Percentiles rank a stretch among this genome's conserved stretches.
Conservation (phyloP, 2,329 filamentous ascomycete species). For the Didymellaceae sp. region DNA sequence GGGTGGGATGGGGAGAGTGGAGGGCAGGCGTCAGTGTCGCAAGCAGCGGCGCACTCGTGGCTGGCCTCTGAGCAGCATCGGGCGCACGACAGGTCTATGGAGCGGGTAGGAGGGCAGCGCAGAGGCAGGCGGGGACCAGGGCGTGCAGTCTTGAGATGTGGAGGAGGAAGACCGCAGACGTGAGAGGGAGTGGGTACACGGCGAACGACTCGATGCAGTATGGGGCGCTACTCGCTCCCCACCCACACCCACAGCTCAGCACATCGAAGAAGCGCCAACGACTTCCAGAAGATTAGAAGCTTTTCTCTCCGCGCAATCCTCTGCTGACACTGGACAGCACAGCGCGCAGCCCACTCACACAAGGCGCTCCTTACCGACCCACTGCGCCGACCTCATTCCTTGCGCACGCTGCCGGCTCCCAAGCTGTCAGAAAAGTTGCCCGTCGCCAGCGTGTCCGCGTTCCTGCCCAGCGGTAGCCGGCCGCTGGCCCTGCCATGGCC, state of each 20-base stretch:
- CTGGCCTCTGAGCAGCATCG: slow-evolving; percentile 40
- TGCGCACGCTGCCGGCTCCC: not conserved
- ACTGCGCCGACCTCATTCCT: not conserved
- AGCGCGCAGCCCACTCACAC: not conserved
- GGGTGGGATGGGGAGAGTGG: slow-evolving; percentile 16
- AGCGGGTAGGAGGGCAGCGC: slow-evolving; percentile 6
- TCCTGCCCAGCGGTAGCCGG: slow-evolving; percentile 4
- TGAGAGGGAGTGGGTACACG: slow-evolving; percentile 7
- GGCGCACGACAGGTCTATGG: slow-evolving; percentile 17
- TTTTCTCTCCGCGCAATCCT: slow-evolving; percentile 7
- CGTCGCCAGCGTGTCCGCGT: not conserved
- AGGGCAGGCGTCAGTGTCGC: slow-evolving; percentile 39
- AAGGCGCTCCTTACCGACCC: not conserved
- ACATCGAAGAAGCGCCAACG: slow-evolving; percentile 14
- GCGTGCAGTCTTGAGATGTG: slow-evolving; percentile 12
- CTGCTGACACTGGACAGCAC: not conserved
- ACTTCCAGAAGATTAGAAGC: slow-evolving; percentile 12
- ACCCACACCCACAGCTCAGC: slow-evolving; percentile 2
- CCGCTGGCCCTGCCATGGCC: too few species aligned
- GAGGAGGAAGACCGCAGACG: not conserved
- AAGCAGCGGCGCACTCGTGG: slow-evolving; percentile 38
- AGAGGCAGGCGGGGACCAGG: slow-evolving; percentile 16
- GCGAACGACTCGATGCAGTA: slow-evolving; percentile 16
- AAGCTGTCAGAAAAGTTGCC: not conserved
- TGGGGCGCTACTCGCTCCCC: slow-evolving; percentile 3